A percentile compares a stretch with the other conserved stretches of the same genome.
phyloP scores from a whole-genome alignment of 179 eudicot genomes.

The Actinidia chinensis region DNA sequence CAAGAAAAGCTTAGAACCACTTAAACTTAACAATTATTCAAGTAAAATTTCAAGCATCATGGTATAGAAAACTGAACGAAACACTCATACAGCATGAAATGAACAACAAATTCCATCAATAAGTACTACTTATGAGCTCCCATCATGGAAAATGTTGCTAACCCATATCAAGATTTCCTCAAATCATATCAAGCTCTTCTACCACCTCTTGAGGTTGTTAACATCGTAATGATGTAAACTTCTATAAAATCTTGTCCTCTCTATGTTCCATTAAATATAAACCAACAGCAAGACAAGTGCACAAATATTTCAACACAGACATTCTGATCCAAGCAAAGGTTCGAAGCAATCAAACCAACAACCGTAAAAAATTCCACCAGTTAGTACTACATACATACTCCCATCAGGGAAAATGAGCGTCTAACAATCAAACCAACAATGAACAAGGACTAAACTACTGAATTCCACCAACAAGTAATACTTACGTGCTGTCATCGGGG shows the following conservation, averaged over 20 bases:
- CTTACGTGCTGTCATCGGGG: conserved; percentile 80
- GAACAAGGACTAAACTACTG: background rate
- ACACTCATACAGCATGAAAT: background rate
- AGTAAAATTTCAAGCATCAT: no score
- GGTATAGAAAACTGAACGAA: no score
- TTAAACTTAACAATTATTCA: no score
- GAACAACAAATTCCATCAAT: background rate
- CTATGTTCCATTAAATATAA: background rate
- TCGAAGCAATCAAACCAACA: background rate
- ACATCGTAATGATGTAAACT: background rate
- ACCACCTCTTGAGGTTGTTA: conserved; percentile 27
- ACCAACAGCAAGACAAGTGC: background rate
- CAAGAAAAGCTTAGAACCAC: no score
- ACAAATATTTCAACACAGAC: background rate
- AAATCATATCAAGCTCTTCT: conserved; percentile 75
- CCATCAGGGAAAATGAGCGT: no score
- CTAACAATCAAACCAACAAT: background rate
- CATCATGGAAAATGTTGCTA: conserved; percentile 73
- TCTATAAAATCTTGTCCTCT: background rate
- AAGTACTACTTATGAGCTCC: conserved; percentile 61
- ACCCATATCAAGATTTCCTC: conserved; percentile 88
- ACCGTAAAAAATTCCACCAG: background rate
- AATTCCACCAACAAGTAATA: conserved; percentile 1
- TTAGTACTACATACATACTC: no score
- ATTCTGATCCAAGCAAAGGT: background rate